phyloP scores from a whole-genome alignment of 2,329 filamentous ascomycete species.

The Fusarium subglutinans region DNA sequence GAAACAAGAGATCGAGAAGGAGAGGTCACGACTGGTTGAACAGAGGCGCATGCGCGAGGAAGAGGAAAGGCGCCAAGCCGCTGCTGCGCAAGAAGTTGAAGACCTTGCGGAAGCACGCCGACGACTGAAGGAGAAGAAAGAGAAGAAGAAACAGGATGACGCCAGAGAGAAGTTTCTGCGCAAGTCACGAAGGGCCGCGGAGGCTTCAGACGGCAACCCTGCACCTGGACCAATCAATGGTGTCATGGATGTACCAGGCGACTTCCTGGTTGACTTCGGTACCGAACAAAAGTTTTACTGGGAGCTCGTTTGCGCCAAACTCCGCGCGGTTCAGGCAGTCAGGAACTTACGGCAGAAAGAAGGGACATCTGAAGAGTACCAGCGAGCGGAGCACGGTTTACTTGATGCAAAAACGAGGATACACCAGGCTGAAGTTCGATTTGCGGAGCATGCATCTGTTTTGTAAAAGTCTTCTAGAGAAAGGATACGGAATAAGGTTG shows the following conservation, averaged over 20 bases:
- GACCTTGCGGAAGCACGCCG: slow-evolving; percentile 50
- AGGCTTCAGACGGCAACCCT: slow-evolving; percentile 34
- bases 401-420: slow-evolving; percentile 47
- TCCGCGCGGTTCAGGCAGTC: slow-evolving; percentile 51
- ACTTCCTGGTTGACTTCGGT: slow-evolving; percentile 46
- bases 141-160: slow-evolving; percentile 50
- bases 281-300: slow-evolving; percentile 49
- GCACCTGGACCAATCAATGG: slow-evolving; percentile 47
- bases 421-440: slow-evolving; percentile 51
- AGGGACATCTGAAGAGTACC: slow-evolving; percentile 39
- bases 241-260: slow-evolving; percentile 48
- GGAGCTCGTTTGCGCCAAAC: slow-evolving; percentile 54
- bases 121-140: slow-evolving; percentile 52
- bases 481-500: slow-evolving; percentile 21
- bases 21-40: slow-evolving; percentile 50
- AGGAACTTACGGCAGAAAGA: slow-evolving; percentile 45
- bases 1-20: slow-evolving; percentile 49
- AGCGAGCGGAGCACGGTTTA: slow-evolving; percentile 44
- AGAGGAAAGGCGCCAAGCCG: slow-evolving; percentile 47
- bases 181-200: slow-evolving; percentile 50
- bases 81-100: slow-evolving; percentile 52
- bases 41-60: slow-evolving; percentile 51
- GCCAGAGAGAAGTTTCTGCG: slow-evolving; percentile 44
- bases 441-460: slow-evolving; percentile 42
- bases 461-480: slow-evolving; percentile 4